Evolutionary conservation across 164 flowering plant species (phyloP).

Genomic region (Macadamia integrifolia): DNA sequence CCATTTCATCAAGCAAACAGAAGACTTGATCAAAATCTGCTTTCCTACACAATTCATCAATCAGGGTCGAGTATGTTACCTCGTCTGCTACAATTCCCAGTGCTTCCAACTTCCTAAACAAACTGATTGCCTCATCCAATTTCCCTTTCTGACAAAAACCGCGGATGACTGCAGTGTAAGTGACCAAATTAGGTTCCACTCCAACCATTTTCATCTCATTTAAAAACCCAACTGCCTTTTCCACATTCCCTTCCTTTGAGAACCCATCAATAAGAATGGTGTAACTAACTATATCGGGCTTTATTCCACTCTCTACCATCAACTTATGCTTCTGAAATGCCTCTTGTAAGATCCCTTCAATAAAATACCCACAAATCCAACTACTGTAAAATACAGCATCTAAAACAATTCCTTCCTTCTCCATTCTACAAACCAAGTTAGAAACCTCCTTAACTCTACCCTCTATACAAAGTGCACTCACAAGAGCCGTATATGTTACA

Average conservation of each 20-base stretch:
- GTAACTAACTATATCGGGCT: slow-evolving; percentile 51
- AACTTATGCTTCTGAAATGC: slow-evolving; percentile 39
- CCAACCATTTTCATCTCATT: slow-evolving; percentile 51
- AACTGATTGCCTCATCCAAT: slow-evolving; percentile 51
- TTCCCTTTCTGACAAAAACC: slow-evolving; percentile 68
- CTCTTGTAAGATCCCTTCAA: slow-evolving; percentile 38
- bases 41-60: slow-evolving; percentile 53
- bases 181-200: slow-evolving; percentile 50
- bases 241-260: slow-evolving; percentile 57
- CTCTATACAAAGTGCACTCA: slow-evolving; percentile 47
- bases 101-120: slow-evolving; percentile 42
- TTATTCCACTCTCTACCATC: slow-evolving; percentile 48
- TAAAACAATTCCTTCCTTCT: slow-evolving; percentile 40
- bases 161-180: slow-evolving; percentile 60
- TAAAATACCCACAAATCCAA: slow-evolving; percentile 63
- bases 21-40: slow-evolving; percentile 52
- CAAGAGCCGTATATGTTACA: slow-evolving; percentile 54
- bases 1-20: slow-evolving; percentile 65
- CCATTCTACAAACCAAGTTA: slow-evolving; percentile 48
- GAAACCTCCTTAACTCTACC: slow-evolving; percentile 49
- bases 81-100: slow-evolving; percentile 57
- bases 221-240: slow-evolving; percentile 66
- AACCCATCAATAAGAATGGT: slow-evolving; percentile 69
- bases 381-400: slow-evolving; percentile 69
- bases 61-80: slow-evolving; percentile 54